Base-by-base conservation (phyloP, 768 basidiomycete species). In the Arthromyces matolae region DNA sequence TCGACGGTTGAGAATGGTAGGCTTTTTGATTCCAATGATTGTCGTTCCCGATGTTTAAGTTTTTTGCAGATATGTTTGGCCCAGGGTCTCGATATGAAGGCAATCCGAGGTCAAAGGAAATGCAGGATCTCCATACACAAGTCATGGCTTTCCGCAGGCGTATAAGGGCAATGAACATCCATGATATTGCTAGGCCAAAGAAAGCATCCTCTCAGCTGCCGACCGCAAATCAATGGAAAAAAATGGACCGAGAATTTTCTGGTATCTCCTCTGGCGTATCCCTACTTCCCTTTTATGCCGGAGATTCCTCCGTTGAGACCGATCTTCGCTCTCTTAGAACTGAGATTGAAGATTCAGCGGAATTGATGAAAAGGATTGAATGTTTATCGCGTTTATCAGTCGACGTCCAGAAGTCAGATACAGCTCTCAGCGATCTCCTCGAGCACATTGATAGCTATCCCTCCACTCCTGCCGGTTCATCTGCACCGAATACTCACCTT, bases 391-490 rank as follows among this genome's bases (percentile, higher is more conserved):
- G 71, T n/a, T 67, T 92, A 39, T 64, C 72, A 5, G 65, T 71
- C 18, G 59, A 69, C 28, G 62, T 85, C 8, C 71, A 71, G 22
- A 60, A 62, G 16, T 90, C 88, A 55, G 91, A 94, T 60, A 68
- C 72, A n/a, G 79, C 83, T 18, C 71, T 93, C 35, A 93, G 91
- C 56, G 89, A 93, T 62, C 71, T 93, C 4, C 69, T 94, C 37
- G 88, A 92, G 58, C 88, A 92, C 58, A 74, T 92, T 45, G 91
- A 94, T 61, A 89, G 86, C 57, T 92, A 83, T 59, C 90, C 91
- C 8, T 75, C 79, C 3, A 62, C 71, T 25, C 84, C 83, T 4
- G 64, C 75, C 2, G 60, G 83, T 25, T 71, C 79, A 4, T 81
- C 81, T 19, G 65, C 71, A 13, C 80, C 80, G 53, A 50, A 66